Conservation (phyloP, 306 rosid genomes). For the Delonix regia region DNA sequence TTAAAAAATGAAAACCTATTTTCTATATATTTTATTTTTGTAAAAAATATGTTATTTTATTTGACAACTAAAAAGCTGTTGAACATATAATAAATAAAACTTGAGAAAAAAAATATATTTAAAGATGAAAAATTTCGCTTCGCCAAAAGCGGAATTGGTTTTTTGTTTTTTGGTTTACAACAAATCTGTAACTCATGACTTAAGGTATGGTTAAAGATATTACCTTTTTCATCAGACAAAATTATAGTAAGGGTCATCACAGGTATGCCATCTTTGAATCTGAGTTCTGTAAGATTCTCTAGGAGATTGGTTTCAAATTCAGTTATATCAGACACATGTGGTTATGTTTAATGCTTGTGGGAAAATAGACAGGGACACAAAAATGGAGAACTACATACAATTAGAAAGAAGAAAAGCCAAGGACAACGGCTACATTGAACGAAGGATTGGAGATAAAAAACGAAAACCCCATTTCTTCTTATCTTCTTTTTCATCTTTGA, state of each 20-base stretch:
- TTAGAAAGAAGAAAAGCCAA: background rate
- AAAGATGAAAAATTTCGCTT: background rate
- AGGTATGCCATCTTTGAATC: background rate
- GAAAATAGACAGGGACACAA: background rate
- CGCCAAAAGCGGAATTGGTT: background rate
- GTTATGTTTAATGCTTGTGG: background rate
- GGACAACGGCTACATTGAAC: slow-evolving; percentile 30
- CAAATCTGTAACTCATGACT: background rate
- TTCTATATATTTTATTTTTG: background rate
- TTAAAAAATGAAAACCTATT: too few relatives aligned
- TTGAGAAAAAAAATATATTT: background rate
- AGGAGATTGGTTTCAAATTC: background rate
- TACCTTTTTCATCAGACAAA: background rate
- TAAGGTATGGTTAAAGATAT: background rate
- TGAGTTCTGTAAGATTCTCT: background rate
- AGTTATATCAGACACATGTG: background rate
- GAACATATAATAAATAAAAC: background rate
- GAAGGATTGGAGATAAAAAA: background rate
- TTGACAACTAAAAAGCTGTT: background rate
- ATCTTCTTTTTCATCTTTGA: background rate
- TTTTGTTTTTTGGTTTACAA: background rate
- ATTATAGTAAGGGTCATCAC: background rate
- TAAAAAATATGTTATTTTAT: background rate
- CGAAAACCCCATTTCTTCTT: background rate
- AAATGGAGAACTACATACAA: background rate